A percentile compares a stretch with the other conserved stretches of the same genome.
Conservation (phyloP, 345 rosid genomes). For the Syzygium aromaticum region DNA sequence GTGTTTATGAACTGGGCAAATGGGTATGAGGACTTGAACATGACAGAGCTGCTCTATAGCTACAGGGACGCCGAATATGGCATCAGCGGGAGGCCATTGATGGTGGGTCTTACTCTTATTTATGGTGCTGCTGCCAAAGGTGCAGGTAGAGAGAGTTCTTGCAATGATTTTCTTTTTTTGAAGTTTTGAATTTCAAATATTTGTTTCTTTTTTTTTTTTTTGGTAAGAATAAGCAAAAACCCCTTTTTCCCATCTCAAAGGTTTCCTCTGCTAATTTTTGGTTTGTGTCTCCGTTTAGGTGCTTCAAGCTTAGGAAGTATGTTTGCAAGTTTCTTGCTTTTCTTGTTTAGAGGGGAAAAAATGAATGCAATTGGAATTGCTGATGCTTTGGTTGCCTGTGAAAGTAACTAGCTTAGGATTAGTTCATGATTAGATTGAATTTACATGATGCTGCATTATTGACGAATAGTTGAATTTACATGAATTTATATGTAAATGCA, state of each 20-base stretch:
- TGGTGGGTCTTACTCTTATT: constrained; percentile 20
- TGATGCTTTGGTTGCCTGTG: background rate
- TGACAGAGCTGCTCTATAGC: background rate
- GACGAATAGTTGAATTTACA: background rate
- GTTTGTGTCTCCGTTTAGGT: background rate
- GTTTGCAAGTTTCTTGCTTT: background rate
- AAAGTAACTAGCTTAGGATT: background rate
- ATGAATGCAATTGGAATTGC: background rate
- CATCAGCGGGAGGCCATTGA: constrained; percentile 5
- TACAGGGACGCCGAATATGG: background rate
- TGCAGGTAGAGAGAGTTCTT: constrained; percentile 11
- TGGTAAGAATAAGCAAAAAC: too few relatives aligned
- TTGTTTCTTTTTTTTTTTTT: background rate
- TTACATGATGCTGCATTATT: background rate
- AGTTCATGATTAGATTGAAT: background rate
- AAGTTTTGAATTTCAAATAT: background rate
- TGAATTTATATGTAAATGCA: background rate
- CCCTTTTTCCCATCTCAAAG: background rate
- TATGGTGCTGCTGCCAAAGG: constrained; percentile 26
- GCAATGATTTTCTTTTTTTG: background rate
- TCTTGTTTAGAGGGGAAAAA: background rate
- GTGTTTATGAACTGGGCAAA: constrained; percentile 5
- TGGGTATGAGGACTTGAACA: constrained; percentile 10
- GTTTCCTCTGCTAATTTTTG: background rate
- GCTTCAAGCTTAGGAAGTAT: background rate